Evolutionary conservation across 1,284 basidiomycete species (phyloP), one percentile per base, ranked within the genome.

Genomic region (Cutaneotrichosporon mucoides): DNA sequence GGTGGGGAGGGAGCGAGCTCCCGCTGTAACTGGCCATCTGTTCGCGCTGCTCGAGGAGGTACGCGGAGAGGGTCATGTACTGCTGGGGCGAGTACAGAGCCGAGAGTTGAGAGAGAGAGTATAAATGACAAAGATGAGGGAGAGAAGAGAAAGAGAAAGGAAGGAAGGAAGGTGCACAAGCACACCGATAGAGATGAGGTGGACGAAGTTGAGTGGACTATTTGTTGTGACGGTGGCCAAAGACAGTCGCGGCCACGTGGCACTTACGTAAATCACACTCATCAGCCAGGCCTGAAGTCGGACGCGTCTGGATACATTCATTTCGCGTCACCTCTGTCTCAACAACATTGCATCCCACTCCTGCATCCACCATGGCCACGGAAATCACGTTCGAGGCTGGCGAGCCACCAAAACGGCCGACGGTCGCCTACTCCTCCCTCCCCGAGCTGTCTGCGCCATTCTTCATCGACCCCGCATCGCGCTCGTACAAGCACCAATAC

Each of bases 401-500:
- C 15, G 53, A 50, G 7, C 50, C 62, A 2, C 38, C 59, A 12
- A 53, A 51, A 13, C 63, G 75, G n/a, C 71, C 75, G 2, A 63
- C 56, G 2, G 68, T 68, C 11, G 55, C 70, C 7, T 75, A 73
- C 56, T 72, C 71, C 5, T 57, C 68, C n/a, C 57, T 79, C 2
- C 65, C 76, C 1, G 73, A 75, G 41, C 69, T 79, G 6, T 71
- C 72, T 2, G 70, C 73, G 46, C 70, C 75, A 12, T 80, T 80
- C 64, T 52, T 73, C 15, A 70, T 80, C 37, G 73, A 76, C 34
- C 65, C 73, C 3, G 62, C 67, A 8, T 61, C 68, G 7, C 59
- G 73, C 43, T 76, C 74, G 7, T 82, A 80, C 79, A 87, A 84
- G 71, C 87, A 93, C 68, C 93, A 96, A 76, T 96, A 94, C 78